A percentile compares a stretch with the other conserved stretches of the same genome.
These are phyloP conservation scores for Pugionium cornutum DNA, from an alignment of 345 rosid species.

Conservation along the genomic window DNA sequence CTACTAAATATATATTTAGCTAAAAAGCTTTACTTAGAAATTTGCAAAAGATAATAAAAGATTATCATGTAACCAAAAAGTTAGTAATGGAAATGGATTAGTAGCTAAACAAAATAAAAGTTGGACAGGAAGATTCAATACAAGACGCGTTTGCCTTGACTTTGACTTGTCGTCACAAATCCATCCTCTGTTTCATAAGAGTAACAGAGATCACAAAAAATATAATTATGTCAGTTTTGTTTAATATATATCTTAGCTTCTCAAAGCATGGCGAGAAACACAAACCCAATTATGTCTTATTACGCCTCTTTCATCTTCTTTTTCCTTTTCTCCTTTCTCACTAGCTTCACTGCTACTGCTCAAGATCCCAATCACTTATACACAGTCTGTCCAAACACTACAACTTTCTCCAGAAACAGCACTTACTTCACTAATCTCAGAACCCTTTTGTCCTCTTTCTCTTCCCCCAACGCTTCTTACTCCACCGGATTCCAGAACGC, in stretches of 20 bases:
- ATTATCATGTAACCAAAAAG: too few relatives aligned
- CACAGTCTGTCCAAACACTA: background rate
- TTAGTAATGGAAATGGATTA: too few relatives aligned
- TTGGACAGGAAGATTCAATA: background rate
- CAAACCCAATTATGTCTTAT: slow-evolving; percentile 10
- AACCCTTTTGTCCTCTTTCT: slow-evolving; percentile 19
- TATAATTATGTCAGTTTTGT: too few relatives aligned
- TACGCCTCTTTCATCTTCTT: background rate
- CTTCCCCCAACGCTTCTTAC: slow-evolving; percentile 19
- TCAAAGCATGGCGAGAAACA: too few relatives aligned
- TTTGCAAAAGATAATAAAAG: too few relatives aligned
- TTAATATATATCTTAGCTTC: too few relatives aligned
- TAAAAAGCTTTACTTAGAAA: too few relatives aligned
- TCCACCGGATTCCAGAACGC: slow-evolving; percentile 43
- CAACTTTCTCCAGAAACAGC: slow-evolving; percentile 11
- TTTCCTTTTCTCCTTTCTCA: slow-evolving; percentile 12
- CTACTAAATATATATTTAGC: too few relatives aligned
- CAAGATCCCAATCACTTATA: background rate
- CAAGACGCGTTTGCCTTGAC: slow-evolving; percentile 29
- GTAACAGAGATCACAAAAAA: too few relatives aligned
- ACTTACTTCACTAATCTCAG: slow-evolving; percentile 21
- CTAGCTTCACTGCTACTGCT: slow-evolving; percentile 34
- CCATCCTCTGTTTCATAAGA: background rate
- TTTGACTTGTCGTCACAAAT: slow-evolving; percentile 20
- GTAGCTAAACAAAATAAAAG: background rate